Conservation (phyloP, 169 alveolate genomes). For the Cryptosporidium sp. region DNA sequence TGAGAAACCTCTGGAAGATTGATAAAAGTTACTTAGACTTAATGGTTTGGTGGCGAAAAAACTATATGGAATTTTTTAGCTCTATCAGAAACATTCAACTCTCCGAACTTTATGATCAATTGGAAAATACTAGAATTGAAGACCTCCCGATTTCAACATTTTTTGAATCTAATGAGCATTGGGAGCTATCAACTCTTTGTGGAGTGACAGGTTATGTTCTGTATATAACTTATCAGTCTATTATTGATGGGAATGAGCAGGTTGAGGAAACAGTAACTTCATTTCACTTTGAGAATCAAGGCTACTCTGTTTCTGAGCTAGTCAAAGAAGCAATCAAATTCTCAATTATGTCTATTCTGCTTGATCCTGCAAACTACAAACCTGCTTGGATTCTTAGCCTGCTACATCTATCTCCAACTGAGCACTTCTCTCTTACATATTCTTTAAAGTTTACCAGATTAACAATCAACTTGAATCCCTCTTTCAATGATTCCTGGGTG, state of each 20-base stretch:
- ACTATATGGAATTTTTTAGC: slow-evolving; percentile 12
- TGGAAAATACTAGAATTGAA: slow-evolving; percentile 20
- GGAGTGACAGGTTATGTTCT: slow-evolving; percentile 20
- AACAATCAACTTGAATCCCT: slow-evolving; percentile 34
- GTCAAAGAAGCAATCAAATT: slow-evolving; percentile 31
- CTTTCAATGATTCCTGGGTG: slow-evolving; percentile 57
- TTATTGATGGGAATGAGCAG: slow-evolving; percentile 4
- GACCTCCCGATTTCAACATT: not conserved
- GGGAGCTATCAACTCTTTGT: slow-evolving; percentile 63
- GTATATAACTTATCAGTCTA: slow-evolving; percentile 17
- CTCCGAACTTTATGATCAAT: slow-evolving; percentile 1
- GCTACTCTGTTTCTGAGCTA: slow-evolving; percentile 2
- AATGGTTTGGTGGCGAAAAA: slow-evolving; percentile 39
- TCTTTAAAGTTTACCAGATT: not conserved
- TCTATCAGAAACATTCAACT: not conserved
- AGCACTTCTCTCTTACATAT: not conserved
- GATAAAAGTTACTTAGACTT: slow-evolving; percentile 13
- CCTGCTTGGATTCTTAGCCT: slow-evolving; percentile 40
- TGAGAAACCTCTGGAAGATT: slow-evolving; percentile 29
- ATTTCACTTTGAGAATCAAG: slow-evolving; percentile 5
- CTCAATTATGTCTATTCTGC: slow-evolving; percentile 10
- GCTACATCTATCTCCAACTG: slow-evolving; percentile 13
- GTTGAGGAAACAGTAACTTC: slow-evolving; percentile 24
- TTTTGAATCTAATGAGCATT: slow-evolving; percentile 5
- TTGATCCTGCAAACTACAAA: slow-evolving; percentile 49